Evolutionary conservation across 176 grass and related monocot genomes (phyloP), one percentile per base, ranked within the genome.

Genomic region (Carex scoparia): DNA sequence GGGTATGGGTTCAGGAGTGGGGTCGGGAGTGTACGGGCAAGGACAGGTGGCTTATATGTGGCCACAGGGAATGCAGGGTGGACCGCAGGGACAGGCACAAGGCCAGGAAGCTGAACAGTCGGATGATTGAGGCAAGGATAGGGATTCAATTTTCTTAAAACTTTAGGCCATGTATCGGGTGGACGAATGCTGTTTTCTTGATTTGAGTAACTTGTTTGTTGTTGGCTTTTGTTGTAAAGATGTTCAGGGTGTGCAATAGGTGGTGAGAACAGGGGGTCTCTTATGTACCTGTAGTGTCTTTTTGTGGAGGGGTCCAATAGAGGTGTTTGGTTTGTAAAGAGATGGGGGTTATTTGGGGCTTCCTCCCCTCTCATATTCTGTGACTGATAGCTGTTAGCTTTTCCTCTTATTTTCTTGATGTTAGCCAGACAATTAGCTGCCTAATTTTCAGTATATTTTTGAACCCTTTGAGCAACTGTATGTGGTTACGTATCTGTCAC

Each of bases 11-110:
- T 33, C 42, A 7, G 80, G 42, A 53, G 48, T 83, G 60, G 80
- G 37, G 12, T 27, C 30, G 2, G 80, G 80, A 15, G n/a, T 83
- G 31, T 83, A 67, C n/a, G 81, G 74, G 27, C 78, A 87, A 69
- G 86, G 89, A 62, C 84, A 51, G 40, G 10, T 89, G 16, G 13
- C 62, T 19, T 89, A 61, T 49, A 84, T 88, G 64, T 95, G 89
- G 89, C 76, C 81, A 5, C 69, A 66, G 15, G 80, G 48, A 3
- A 79, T 79, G 40, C 79, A n/a, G 35, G 81, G 81, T 49, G 62
- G 81, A 23, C 62, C 27, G 5, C 62, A 67, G 65, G 81, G 37
- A 33, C 81, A 83, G 44, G 80, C 27, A 28, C 61, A 67, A 49
- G 38, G 64, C n/a, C 81, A 83, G 19, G 61, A 83, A 16, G 81